A percentile compares a stretch with the other conserved stretches of the same genome.
phyloP scores from a whole-genome alignment of 345 rosid species.

The Geranium brycei region DNA sequence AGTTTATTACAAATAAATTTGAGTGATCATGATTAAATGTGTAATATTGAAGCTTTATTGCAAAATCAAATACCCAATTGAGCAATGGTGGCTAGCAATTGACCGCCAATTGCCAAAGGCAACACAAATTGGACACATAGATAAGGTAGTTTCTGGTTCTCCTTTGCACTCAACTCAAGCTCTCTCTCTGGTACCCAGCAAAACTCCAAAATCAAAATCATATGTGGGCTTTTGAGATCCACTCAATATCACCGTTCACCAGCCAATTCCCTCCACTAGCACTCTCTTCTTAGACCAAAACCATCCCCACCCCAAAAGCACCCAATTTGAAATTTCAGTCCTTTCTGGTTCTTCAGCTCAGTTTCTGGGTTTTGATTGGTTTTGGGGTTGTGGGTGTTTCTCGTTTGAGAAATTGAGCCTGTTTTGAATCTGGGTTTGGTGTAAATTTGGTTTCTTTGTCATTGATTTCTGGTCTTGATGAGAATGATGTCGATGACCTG shows the following conservation, averaged over 20 bases:
- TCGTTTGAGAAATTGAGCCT: slow-evolving; percentile 12
- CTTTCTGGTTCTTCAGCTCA: slow-evolving; percentile 6
- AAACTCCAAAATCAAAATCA: slow-evolving; percentile 6
- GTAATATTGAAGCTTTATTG: neutral
- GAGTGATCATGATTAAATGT: no score
- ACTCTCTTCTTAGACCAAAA: neutral
- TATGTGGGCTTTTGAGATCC: slow-evolving; percentile 41
- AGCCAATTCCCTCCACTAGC: neutral
- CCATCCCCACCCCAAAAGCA: neutral
- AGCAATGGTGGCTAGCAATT: slow-evolving; percentile 1
- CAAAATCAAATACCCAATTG: neutral
- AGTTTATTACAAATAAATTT: no score
- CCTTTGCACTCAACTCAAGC: neutral
- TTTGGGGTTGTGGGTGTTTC: neutral
- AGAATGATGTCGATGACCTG: slow-evolving; percentile 68
- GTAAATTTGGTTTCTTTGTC: neutral
- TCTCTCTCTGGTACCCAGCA: neutral
- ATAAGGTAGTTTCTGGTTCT: slow-evolving; percentile 4
- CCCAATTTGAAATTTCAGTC: slow-evolving; percentile 3
- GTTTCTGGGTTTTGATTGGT: slow-evolving; percentile 6
- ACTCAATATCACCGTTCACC: slow-evolving; percentile 19
- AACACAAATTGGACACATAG: neutral
- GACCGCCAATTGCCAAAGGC: neutral
- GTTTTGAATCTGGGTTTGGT: slow-evolving; percentile 10
- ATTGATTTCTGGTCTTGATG: slow-evolving; percentile 12